phyloP scores from a whole-genome alignment of 352 stramenopile genomes.

The Globisporangium rhizosaccharum region DNA sequence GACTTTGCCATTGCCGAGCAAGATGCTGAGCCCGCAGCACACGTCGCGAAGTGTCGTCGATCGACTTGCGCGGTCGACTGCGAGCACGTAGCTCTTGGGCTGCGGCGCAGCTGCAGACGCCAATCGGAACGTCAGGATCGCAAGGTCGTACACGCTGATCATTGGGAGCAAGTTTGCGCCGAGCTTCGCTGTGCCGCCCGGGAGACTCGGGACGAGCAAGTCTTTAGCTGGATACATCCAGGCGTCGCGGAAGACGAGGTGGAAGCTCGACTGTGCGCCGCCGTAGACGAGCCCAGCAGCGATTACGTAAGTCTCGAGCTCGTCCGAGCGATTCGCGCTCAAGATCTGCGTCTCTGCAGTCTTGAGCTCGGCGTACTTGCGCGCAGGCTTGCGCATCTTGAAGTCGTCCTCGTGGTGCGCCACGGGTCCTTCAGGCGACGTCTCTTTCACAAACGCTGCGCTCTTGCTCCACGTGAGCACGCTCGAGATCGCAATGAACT shows the following conservation, averaged over 20 bases:
- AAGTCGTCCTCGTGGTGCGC: conserved; percentile 72
- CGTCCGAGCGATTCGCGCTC: conserved; percentile 50
- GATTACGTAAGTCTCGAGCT: conserved; percentile 69
- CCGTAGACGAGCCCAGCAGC: conserved; percentile 75
- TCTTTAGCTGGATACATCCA: conserved; percentile 60
- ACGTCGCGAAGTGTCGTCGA: conserved; percentile 56
- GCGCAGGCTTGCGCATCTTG: conserved; percentile 67
- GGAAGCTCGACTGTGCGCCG: conserved; percentile 59
- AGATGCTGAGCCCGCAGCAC: conserved; percentile 49
- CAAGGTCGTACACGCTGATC: conserved; percentile 83
- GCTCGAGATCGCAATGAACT: conserved; percentile 73
- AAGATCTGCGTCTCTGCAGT: conserved; percentile 81
- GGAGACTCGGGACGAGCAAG: conserved; percentile 54
- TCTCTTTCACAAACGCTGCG: conserved; percentile 37
- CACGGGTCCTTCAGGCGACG: conserved; percentile 18
- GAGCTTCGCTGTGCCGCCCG: conserved; percentile 21
- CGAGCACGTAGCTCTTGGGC: conserved; percentile 60
- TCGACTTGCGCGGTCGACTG: conserved; percentile 49
- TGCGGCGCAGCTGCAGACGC: conserved; percentile 24
- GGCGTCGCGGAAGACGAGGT: conserved; percentile 61
- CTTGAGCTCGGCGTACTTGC: conserved; percentile 72
- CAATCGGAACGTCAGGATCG: conserved; percentile 40
- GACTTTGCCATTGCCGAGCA: conserved; percentile 47
- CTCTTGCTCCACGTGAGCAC: conserved; percentile 81
- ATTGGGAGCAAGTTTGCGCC: conserved; percentile 74